phyloP scores from a whole-genome alignment of 1,284 basidiomycete species.

The Sanguinoderma infundibulare region DNA sequence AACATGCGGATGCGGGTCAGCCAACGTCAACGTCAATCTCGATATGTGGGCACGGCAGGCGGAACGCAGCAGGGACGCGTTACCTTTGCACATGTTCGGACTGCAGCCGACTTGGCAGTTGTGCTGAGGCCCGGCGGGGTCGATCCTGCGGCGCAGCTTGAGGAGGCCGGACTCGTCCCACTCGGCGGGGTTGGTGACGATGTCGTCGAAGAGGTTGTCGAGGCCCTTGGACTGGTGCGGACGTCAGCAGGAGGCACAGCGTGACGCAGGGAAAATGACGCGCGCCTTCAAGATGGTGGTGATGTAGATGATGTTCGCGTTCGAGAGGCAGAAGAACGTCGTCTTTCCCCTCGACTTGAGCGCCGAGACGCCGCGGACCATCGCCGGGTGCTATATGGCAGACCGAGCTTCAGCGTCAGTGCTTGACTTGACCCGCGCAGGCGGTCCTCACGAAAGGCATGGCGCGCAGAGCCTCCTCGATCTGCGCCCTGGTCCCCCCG shows the following conservation, averaged over 20 bases:
- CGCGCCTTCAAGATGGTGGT: slow-evolving; percentile 87
- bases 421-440: too few relatives aligned
- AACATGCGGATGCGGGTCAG: neutral
- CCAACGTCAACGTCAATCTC: too few relatives aligned
- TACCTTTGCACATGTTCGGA: slow-evolving; percentile 98
- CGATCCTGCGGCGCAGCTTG: slow-evolving; percentile 77
- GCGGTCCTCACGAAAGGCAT: slow-evolving; percentile 88
- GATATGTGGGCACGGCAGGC: neutral
- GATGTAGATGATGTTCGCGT: slow-evolving; percentile 94
- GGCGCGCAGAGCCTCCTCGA: slow-evolving; percentile 76
- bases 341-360: slow-evolving; percentile 77
- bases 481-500: slow-evolving; percentile 74
- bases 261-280: slow-evolving; percentile 19
- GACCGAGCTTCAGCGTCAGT: neutral
- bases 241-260: neutral
- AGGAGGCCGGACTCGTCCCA: slow-evolving; percentile 81
- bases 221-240: slow-evolving; percentile 71
- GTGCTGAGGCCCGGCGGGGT: slow-evolving; percentile 82
- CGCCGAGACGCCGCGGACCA: slow-evolving; percentile 84
- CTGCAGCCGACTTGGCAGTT: slow-evolving; percentile 88
- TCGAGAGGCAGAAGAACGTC: slow-evolving; percentile 91
- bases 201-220: slow-evolving; percentile 76
- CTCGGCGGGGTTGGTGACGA: slow-evolving; percentile 92
- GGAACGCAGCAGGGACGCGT: neutral
- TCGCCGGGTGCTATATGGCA: slow-evolving; percentile 87